Evolutionary conservation across 2,329 filamentous ascomycete species (phyloP).

Genomic region (Beauveria scarabaeidicola): DNA sequence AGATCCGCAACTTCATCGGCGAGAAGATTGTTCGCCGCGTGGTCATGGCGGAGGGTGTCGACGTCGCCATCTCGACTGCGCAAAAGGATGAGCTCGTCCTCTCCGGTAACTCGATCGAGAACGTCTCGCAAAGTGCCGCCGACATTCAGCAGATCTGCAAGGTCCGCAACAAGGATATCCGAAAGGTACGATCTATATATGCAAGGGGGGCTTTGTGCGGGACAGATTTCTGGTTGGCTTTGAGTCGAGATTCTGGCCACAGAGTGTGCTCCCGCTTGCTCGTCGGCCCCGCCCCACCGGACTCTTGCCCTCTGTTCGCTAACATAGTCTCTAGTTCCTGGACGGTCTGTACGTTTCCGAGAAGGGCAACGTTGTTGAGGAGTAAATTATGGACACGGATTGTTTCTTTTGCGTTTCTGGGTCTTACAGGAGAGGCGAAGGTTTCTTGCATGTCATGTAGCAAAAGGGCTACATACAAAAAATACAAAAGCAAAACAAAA

Average conservation of each 20-base stretch:
- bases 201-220: background rate
- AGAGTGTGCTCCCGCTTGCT: background rate
- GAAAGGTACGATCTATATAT: slow-evolving; percentile 59
- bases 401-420: slow-evolving; percentile 52
- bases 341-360: slow-evolving; percentile 99
- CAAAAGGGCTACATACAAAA: slow-evolving; percentile 35
- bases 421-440: slow-evolving; percentile 53
- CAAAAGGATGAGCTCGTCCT: slow-evolving; percentile 98
- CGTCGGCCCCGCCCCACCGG: background rate
- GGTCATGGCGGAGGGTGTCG: slow-evolving; percentile 80
- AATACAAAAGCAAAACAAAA: slow-evolving; percentile 29
- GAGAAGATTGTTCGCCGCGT: slow-evolving; percentile 98
- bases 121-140: slow-evolving; percentile 94
- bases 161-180: slow-evolving; percentile 99
- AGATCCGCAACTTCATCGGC: slow-evolving; percentile 99
- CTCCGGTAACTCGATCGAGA: slow-evolving; percentile 89
- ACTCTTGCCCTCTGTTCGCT: slow-evolving; percentile 16
- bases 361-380: slow-evolving; percentile 87
- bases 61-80: slow-evolving; percentile 80
- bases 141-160: slow-evolving; percentile 99
- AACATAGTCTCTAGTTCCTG: slow-evolving; percentile 63
- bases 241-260: background rate
- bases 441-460: slow-evolving; percentile 55
- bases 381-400: slow-evolving; percentile 37
- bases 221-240: background rate